Evolutionary conservation across 352 stramenopile species (phyloP).

Genomic region (Phytopythium aichiense): DNA sequence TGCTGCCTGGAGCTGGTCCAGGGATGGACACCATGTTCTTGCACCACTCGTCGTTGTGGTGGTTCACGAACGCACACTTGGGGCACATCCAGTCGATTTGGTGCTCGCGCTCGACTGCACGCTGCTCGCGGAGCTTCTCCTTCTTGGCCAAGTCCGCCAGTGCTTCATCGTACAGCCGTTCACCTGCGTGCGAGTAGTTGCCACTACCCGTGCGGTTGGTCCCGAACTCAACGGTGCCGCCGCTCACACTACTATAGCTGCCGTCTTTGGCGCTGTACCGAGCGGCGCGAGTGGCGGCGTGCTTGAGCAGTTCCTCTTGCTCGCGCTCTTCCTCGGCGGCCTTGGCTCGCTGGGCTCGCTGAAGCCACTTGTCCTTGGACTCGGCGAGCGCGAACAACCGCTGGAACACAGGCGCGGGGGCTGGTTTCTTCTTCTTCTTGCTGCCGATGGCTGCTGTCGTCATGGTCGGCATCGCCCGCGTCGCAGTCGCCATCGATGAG

Average conservation of each 20-base stretch:
- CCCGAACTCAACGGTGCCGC: neutral
- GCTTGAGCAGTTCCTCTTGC: conserved; percentile 16
- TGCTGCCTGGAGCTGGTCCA: neutral
- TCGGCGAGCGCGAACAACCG: conserved; percentile 67
- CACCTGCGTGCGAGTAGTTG: conserved; percentile 55
- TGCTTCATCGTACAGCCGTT: conserved; percentile 71
- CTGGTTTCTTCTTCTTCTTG: conserved; percentile 31
- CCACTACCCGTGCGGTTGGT: conserved; percentile 43
- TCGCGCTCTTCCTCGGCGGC: conserved; percentile 46
- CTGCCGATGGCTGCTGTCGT: conserved; percentile 8
- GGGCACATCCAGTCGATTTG: conserved; percentile 77
- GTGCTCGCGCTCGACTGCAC: conserved; percentile 34
- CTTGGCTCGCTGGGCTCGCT: conserved; percentile 64
- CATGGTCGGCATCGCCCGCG: conserved; percentile 2
- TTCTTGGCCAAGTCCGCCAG: conserved; percentile 64
- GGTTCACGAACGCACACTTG: conserved; percentile 69
- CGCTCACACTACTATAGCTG: neutral
- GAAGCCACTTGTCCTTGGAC: conserved; percentile 70
- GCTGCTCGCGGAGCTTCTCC: conserved; percentile 38
- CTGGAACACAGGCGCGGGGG: conserved; percentile 42
- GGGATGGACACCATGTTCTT: conserved; percentile 42
- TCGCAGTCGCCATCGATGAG: neutral
- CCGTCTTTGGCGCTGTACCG: neutral
- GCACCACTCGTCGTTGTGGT: conserved; percentile 46
- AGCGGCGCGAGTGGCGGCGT: neutral